Conservation (phyloP, 768 basidiomycete genomes). For the Lentinula boryana region DNA sequence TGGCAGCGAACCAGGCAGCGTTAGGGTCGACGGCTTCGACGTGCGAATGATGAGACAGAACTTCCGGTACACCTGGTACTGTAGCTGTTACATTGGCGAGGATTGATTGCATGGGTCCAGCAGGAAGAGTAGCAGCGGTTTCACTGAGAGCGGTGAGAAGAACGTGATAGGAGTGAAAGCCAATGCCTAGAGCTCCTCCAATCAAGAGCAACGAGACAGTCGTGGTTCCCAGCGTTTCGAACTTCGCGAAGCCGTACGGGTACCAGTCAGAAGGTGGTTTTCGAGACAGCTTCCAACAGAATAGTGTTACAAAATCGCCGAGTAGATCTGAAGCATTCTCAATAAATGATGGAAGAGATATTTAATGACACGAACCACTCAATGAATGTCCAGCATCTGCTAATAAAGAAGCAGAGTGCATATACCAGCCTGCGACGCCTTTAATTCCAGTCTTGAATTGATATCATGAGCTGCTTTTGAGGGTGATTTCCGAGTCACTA, state of each 20-base stretch:
- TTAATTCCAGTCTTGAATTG: slow-evolving; percentile 56
- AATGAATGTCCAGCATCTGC: slow-evolving; percentile 93
- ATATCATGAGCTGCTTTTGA: neutral
- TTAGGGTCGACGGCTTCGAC: slow-evolving; percentile 73
- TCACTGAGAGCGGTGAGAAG: slow-evolving; percentile 69
- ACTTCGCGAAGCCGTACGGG: slow-evolving; percentile 89
- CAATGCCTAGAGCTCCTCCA: slow-evolving; percentile 78
- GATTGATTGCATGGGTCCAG: slow-evolving; percentile 60
- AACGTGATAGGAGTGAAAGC: slow-evolving; percentile 85
- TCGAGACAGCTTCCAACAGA: slow-evolving; percentile 82
- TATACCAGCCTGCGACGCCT: slow-evolving; percentile 81
- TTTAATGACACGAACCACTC: slow-evolving; percentile 52
- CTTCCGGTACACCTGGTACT: slow-evolving; percentile 44
- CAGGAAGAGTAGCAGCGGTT: slow-evolving; percentile 55
- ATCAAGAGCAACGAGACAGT: slow-evolving; percentile 78
- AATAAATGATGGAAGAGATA: neutral
- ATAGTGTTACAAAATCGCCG: slow-evolving; percentile 88
- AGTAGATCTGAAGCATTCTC: slow-evolving; percentile 52
- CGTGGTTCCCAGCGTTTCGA: slow-evolving; percentile 92
- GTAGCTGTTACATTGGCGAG: slow-evolving; percentile 49
- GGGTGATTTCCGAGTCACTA: neutral
- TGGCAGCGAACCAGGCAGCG: slow-evolving; percentile 92
- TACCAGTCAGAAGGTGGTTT: slow-evolving; percentile 74
- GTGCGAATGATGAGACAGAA: slow-evolving; percentile 54
- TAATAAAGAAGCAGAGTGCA: slow-evolving; percentile 86